phyloP scores from a whole-genome alignment of 2,329 filamentous ascomycete species.

The Penicillium digitatum region DNA sequence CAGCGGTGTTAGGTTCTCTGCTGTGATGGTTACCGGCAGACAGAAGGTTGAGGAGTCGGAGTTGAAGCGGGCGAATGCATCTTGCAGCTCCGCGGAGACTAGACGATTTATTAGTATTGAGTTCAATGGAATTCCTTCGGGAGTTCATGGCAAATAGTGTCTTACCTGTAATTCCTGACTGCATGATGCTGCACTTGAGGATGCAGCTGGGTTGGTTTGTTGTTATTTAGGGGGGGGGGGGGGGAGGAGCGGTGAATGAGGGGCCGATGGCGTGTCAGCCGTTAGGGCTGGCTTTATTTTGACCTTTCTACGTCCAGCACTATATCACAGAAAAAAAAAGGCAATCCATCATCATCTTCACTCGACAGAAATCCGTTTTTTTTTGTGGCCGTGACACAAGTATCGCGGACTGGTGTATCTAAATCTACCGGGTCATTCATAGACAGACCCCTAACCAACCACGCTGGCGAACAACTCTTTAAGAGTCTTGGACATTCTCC shows the following conservation, averaged over 20 bases:
- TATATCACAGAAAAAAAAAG: background rate
- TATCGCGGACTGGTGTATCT: background rate
- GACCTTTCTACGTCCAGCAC: background rate
- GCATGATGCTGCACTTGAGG: slow-evolving; percentile 34
- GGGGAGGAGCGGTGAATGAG: slow-evolving; percentile 26
- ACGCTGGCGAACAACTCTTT: background rate
- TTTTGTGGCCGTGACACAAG: background rate
- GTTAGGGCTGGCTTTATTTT: background rate
- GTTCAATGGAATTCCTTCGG: background rate
- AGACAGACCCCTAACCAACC: background rate
- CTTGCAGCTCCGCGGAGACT: slow-evolving; percentile 47
- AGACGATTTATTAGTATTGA: slow-evolving; percentile 4
- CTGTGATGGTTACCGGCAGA: slow-evolving; percentile 46
- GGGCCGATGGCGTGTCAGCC: slow-evolving; percentile 20
- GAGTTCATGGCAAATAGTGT: too few species aligned
- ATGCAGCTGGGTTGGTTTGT: slow-evolving; percentile 1
- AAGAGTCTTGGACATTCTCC: background rate
- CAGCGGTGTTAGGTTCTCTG: slow-evolving; percentile 43
- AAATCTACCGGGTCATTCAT: background rate
- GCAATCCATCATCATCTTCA: too few species aligned
- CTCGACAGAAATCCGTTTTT: background rate
- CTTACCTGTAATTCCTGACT: slow-evolving; percentile 49
- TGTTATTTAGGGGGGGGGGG: slow-evolving; percentile 22
- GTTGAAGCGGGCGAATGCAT: slow-evolving; percentile 46
- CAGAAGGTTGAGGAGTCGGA: slow-evolving; percentile 42